Percentiles rank a stretch among this genome's conserved stretches.
phyloP scores from a whole-genome alignment of 805 yeast genomes.

The Candida methanosorbosa region DNA sequence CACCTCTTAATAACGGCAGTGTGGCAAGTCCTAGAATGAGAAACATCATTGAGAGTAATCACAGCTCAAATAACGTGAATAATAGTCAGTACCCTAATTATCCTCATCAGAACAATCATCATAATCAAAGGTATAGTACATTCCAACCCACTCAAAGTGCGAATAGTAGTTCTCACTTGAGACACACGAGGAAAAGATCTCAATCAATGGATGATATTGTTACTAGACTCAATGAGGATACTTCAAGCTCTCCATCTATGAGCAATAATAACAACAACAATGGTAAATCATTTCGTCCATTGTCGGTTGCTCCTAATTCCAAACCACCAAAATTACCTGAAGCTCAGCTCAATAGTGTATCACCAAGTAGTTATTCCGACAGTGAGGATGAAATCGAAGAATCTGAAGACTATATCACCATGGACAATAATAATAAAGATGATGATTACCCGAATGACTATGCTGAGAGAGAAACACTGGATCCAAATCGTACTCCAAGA shows the following conservation, averaged over 20 bases:
- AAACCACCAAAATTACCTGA: slow-evolving; percentile 5
- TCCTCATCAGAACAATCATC: not conserved
- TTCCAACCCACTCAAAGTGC: not conserved
- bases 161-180: slow-evolving; percentile 1
- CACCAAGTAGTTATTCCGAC: not conserved
- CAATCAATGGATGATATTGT: slow-evolving; percentile 39
- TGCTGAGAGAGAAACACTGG: not conserved
- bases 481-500: not conserved
- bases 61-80: not conserved
- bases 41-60: slow-evolving; percentile 2
- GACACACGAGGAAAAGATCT: slow-evolving; percentile 40
- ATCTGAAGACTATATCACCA: slow-evolving; percentile 9
- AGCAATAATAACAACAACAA: no score
- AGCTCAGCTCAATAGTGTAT: slow-evolving; percentile 1
- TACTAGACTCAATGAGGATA: not conserved
- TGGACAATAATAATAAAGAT: not conserved
- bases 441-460: not conserved
- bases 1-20: not conserved
- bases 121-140: not conserved
- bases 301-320: slow-evolving; percentile 9
- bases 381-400: slow-evolving; percentile 5
- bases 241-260: not conserved
- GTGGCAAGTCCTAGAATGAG: no score
- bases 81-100: no score
- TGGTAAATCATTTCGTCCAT: slow-evolving; percentile 9